A percentile compares a stretch with the other conserved stretches of the same genome.
These are phyloP conservation scores for Onygena corvina DNA, from an alignment of 2,329 filamentous ascomycete genomes.

Conservation along the genomic window DNA sequence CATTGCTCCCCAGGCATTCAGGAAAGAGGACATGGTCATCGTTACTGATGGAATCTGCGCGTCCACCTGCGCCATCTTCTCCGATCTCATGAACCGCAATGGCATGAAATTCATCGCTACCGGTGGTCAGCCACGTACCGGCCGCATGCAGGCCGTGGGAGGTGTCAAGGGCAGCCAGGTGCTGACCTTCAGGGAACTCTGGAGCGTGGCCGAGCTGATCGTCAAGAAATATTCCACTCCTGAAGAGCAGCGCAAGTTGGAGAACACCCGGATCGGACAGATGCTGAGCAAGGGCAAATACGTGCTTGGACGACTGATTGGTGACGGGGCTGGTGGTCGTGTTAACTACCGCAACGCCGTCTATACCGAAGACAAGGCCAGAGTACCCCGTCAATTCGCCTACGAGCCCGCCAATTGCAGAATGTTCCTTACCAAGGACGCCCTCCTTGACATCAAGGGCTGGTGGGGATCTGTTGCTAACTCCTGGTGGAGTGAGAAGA, in stretches of 20 bases:
- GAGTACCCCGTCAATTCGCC: constrained; percentile 47
- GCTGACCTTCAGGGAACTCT: constrained; percentile 22
- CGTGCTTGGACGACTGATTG: constrained; percentile 12
- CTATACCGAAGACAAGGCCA: constrained; percentile 32
- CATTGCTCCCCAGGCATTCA: constrained; percentile 20
- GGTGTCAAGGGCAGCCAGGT: constrained; percentile 46
- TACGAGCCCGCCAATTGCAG: constrained; percentile 51
- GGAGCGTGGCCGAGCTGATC: not conserved
- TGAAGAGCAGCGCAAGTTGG: constrained; percentile 12
- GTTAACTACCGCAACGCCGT: constrained; percentile 38
- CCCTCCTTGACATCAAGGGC: constrained; percentile 39
- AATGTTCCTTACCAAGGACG: constrained; percentile 46
- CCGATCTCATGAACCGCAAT: constrained; percentile 42
- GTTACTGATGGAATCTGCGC: constrained; percentile 47
- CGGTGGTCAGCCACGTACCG: constrained; percentile 45
- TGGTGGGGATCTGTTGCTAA: constrained; percentile 41
- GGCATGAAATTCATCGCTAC: constrained; percentile 47
- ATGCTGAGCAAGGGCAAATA: constrained; percentile 13
- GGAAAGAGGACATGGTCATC: constrained; percentile 28
- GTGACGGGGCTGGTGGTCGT: constrained; percentile 21
- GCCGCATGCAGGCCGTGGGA: constrained; percentile 53
- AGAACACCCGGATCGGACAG: constrained; percentile 12
- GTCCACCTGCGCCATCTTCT: constrained; percentile 50
- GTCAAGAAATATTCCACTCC: constrained; percentile 5
- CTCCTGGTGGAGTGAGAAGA: constrained; percentile 29